Conservation (phyloP, 352 stramenopile genomes). For the Thalassiosira mediterranea region DNA sequence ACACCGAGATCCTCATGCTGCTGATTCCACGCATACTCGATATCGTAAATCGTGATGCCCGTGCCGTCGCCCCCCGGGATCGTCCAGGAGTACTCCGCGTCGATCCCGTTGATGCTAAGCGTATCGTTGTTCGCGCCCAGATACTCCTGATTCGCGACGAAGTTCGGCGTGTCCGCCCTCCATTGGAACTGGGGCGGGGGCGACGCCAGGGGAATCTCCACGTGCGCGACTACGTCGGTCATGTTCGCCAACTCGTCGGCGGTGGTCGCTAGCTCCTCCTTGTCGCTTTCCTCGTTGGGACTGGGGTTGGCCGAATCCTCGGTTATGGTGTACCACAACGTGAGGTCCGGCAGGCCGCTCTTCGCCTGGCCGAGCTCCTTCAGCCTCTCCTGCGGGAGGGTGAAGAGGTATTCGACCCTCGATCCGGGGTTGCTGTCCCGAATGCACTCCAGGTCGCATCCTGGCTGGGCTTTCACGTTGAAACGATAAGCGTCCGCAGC, state of each 20-base stretch:
- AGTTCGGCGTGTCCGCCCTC: background rate
- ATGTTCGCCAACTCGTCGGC: no score
- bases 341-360: slow-evolving; percentile 5
- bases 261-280: no score
- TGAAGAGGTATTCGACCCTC: background rate
- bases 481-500: no score
- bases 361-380: background rate
- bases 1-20: slow-evolving; percentile 16
- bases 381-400: background rate
- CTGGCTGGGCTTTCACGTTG: no score
- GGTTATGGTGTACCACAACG: slow-evolving; percentile 3
- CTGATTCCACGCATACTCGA: slow-evolving; percentile 20
- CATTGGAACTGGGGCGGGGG: background rate
- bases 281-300: background rate
- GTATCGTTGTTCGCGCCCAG: slow-evolving; percentile 7
- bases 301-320: background rate
- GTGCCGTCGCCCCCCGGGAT: slow-evolving; percentile 9
- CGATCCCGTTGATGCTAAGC: no score
- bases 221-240: background rate
- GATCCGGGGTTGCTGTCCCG: no score
- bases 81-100: slow-evolving; percentile 15
- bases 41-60: slow-evolving; percentile 17
- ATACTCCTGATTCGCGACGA: slow-evolving; percentile 1
- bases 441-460: no score
- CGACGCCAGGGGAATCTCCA: background rate